Conservation (phyloP, 2,329 filamentous ascomycete genomes). For the Sporothrix pallida region DNA sequence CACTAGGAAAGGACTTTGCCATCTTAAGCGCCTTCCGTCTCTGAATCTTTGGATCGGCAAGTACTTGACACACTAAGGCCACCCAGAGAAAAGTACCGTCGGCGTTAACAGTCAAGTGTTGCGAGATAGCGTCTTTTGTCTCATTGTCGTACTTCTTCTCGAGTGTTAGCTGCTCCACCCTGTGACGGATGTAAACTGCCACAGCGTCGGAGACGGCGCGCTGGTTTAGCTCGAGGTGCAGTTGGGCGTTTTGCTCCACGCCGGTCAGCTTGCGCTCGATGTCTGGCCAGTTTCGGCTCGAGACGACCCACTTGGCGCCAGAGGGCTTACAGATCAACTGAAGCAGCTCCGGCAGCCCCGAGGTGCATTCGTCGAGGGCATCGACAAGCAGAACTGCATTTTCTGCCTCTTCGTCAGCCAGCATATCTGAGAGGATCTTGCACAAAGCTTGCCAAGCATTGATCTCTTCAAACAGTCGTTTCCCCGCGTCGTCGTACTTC, state of each 20-base stretch:
- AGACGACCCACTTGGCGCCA: slow-evolving; percentile 51
- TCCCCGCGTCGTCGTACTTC: slow-evolving; percentile 44
- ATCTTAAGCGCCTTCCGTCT: slow-evolving; percentile 37
- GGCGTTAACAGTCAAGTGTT: slow-evolving; percentile 44
- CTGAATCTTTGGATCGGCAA: neutral
- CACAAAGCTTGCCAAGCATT: slow-evolving; percentile 50
- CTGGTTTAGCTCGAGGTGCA: slow-evolving; percentile 49
- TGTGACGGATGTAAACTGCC: slow-evolving; percentile 46
- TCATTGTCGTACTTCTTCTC: slow-evolving; percentile 41
- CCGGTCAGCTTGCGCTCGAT: slow-evolving; percentile 46
- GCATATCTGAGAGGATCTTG: slow-evolving; percentile 49
- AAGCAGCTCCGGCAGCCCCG: slow-evolving; percentile 43
- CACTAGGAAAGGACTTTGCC: slow-evolving; percentile 44
- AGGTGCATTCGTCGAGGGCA: slow-evolving; percentile 54
- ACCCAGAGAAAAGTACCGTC: slow-evolving; percentile 54
- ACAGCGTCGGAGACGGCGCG: slow-evolving; percentile 44
- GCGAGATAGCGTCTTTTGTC: slow-evolving; percentile 36
- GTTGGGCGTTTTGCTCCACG: slow-evolving; percentile 38
- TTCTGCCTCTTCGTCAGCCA: slow-evolving; percentile 46
- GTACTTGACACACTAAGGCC: slow-evolving; percentile 48
- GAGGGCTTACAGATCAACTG: slow-evolving; percentile 44
- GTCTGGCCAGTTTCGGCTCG: slow-evolving; percentile 49
- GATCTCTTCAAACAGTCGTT: slow-evolving; percentile 45
- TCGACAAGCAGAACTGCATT: slow-evolving; percentile 51
- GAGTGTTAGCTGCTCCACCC: slow-evolving; percentile 43